Conservation (phyloP, 169 alveolate genomes). For the Theileria orientalis region DNA sequence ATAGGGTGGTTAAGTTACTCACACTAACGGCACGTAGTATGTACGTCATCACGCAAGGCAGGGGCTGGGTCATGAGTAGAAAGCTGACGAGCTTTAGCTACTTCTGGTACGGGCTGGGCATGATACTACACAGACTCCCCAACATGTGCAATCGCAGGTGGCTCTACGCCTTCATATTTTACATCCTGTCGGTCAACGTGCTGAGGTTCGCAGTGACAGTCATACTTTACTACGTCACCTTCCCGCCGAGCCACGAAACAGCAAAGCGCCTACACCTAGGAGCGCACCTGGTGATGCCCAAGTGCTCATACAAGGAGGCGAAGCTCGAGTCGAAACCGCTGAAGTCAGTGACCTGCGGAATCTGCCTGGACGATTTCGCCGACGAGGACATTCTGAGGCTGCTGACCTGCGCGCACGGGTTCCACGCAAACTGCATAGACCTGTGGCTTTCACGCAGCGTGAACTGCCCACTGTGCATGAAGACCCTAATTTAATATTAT, state of each 20-base stretch:
- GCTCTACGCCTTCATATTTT: conserved; percentile 19
- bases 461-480: conserved; percentile 72
- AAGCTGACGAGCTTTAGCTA: conserved; percentile 62
- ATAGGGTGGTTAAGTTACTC: no score
- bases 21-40: no score
- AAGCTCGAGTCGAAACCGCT: neutral
- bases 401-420: conserved; percentile 69
- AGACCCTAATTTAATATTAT: neutral
- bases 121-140: conserved; percentile 22
- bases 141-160: conserved; percentile 4
- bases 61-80: conserved; percentile 72
- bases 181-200: conserved; percentile 23
- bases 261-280: conserved; percentile 33
- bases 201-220: conserved; percentile 45
- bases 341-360: conserved; percentile 67
- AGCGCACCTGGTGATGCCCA: conserved; percentile 46
- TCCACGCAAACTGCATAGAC: conserved; percentile 70
- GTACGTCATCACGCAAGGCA: conserved; percentile 63
- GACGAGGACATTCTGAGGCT: conserved; percentile 62
- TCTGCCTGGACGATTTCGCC: conserved; percentile 69
- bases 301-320: conserved; percentile 37
- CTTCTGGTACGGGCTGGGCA: conserved; percentile 71
- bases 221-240: conserved; percentile 19
- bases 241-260: conserved; percentile 32
- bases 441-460: conserved; percentile 69